A percentile compares a stretch with the other conserved stretches of the same genome.
Conservation (phyloP, 2,329 filamentous ascomycete genomes). For the Cordyceps cateniannulata region DNA sequence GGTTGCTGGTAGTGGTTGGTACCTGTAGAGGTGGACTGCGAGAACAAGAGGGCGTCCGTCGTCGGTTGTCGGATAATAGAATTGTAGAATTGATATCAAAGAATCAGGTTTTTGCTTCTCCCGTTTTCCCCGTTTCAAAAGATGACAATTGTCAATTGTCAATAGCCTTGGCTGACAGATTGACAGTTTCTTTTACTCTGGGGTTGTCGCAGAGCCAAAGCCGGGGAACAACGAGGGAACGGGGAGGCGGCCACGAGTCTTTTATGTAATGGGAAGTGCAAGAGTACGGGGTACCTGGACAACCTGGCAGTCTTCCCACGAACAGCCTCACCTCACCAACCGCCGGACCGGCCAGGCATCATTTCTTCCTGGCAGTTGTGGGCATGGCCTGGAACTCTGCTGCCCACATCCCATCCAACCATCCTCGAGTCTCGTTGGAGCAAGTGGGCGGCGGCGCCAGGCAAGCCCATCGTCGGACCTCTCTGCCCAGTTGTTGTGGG, state of each 20-base stretch:
- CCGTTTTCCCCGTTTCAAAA: neutral
- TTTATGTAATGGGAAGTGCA: constrained; percentile 18
- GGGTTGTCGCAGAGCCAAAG: constrained; percentile 10
- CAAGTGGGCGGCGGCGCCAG: neutral
- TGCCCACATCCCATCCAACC: constrained; percentile 4
- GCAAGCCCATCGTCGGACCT: neutral
- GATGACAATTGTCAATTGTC: neutral
- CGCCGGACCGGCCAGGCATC: neutral
- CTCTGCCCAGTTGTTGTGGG: neutral
- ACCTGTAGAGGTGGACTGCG: neutral
- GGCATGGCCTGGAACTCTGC: constrained; percentile 11
- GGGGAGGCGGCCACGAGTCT: constrained; percentile 12
- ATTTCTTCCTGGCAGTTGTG: constrained; percentile 1
- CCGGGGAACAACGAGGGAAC: neutral
- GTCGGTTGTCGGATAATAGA: neutral
- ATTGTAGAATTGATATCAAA: neutral
- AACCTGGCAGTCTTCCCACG: neutral
- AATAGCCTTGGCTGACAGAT: neutral
- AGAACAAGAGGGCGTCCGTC: neutral
- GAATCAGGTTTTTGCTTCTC: neutral
- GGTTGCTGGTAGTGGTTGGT: neutral
- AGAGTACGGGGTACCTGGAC: constrained; percentile 5
- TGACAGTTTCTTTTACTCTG: neutral
- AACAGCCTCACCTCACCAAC: constrained; percentile 1
- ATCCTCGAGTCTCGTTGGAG: neutral